Evolutionary conservation across 2,329 filamentous ascomycete species (phyloP), one percentile per base, ranked within the genome.

Genomic region (Zasmidium cellare): DNA sequence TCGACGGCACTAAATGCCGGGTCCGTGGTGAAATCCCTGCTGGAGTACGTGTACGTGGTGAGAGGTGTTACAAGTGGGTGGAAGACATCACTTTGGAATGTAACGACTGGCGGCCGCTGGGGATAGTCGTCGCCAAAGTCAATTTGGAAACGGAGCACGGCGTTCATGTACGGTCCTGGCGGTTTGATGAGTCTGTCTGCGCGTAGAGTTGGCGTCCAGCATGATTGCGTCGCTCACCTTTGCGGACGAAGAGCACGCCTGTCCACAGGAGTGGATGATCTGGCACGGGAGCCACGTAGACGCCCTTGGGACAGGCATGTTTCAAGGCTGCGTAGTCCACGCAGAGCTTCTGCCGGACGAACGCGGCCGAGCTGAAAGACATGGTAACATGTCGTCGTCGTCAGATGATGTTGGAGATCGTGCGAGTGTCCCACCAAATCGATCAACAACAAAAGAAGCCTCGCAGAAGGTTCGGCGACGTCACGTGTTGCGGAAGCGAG

Each of bases 1-100:
- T 96, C 91, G 1, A 87, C 88, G 9, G 91, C 90, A 72, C 90
- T 93, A 14, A 41, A 16, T 61, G 92, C 88, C 0, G 90, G 91
- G 49, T 90, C 90, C 56, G 84, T 83, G 60, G 87, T 87, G 60
- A 89, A 85, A 35, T 89, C 85, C 57, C 89, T 87, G 61, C 90
- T 92, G 45, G 91, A 89, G 78, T 96, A 96, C 71, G 91, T 94
- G 76, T 96, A 96, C 2, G 91, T 96, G n/a, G 92, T 96, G 61
- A 96, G 82, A 38, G 94, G 92, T 7, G 92, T 92, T 65, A 97
- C 87, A 45, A 99, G 82, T 18, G 93, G 93, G 73, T 99, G 93
- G 74, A 97, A 99, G 65, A 97, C 88, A 72, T 97, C 93, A 66
- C 91, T 96, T 47, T 86, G 84, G 75, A 99, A 96, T 55, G 88